Evolutionary conservation across 768 basidiomycete species (phyloP).

Genomic region (Leccinellum luteum): DNA sequence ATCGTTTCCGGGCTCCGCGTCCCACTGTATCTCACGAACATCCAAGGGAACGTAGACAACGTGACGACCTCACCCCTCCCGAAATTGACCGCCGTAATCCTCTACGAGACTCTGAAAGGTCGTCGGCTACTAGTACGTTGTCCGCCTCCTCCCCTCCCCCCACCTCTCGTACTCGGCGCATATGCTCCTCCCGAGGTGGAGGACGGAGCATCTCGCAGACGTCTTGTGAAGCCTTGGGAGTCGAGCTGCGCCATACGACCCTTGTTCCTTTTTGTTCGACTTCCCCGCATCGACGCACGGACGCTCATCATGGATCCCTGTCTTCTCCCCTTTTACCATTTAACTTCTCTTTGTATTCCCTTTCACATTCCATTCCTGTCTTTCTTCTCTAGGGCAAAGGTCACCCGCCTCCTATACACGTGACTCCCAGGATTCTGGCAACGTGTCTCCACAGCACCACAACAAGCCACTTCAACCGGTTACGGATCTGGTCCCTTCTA

Average conservation of each 20-base stretch:
- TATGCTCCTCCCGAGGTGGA: constrained; percentile 39
- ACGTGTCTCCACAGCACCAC: constrained; percentile 6
- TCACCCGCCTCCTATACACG: constrained; percentile 36
- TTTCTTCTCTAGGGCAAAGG: constrained; percentile 42
- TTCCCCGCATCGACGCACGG: constrained; percentile 39
- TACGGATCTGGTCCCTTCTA: constrained; percentile 6
- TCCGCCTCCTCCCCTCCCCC: constrained; percentile 41
- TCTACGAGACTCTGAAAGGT: constrained; percentile 31
- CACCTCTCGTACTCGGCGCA: constrained; percentile 36
- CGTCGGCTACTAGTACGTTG: constrained; percentile 46
- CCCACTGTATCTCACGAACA: constrained; percentile 12
- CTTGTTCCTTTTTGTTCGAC: constrained; percentile 37
- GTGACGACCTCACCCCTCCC: constrained; percentile 19
- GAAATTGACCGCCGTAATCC: constrained; percentile 22
- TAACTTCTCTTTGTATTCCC: constrained; percentile 30
- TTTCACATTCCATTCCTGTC: constrained; percentile 28
- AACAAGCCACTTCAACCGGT: constrained; percentile 17
- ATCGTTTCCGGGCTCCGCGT: constrained; percentile 25
- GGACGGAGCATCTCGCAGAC: constrained; percentile 31
- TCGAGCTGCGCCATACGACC: constrained; percentile 33
- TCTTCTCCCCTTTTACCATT: constrained; percentile 31
- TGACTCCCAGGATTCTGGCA: constrained; percentile 26
- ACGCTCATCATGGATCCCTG: constrained; percentile 40
- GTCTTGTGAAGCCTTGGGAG: constrained; percentile 49
- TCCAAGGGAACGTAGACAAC: constrained; percentile 26